Evolutionary conservation across 768 basidiomycete genomes (phyloP), one percentile per base, ranked within the genome.

Genomic region (Boletus vinaceobasis): DNA sequence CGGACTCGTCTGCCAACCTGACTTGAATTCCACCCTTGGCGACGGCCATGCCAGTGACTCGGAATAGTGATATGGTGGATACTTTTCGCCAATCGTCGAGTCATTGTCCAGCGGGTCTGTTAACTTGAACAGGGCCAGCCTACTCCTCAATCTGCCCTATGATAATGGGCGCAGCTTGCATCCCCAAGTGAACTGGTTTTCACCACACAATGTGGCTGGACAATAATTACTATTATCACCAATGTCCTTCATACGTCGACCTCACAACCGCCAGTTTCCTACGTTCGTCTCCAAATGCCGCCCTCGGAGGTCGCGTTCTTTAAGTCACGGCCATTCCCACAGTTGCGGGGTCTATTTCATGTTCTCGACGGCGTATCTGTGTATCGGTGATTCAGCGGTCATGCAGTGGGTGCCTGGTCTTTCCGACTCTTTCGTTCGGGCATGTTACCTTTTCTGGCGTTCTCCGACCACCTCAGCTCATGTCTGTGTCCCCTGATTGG

Each of bases 291-390:
- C 14, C 4, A 7, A 27, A 15, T 9, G 8, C 23, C 26, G 8
- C 5, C 26, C 40, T 42, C 26, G 42, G 26, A 43, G 15, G 42
- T 15, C 17, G 8, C 21, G 23, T 42, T 42, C 40, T 26, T 42
- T 23, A 42, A 42, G 14, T 26, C 14, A 23, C 14, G 40, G 40
- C 7, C 13, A 26, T 15, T n/a, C 26, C 40, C 40, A 71, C 85
- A 66, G 75, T 74, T 50, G 74, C 75, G 5, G 83, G 82, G 65
- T 85, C 53, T 84, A 81, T 63, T 71, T 85, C 53, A 72, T 86
- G 43, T 86, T 86, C 76, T 79, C 79, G 45, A 81, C 77, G 55
- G 81, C 83, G 14, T 73, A 78, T 17, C 82, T 83, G 36, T 86
- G 83, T 63, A 86, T 86, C 65, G 70, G 65, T 7, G 38, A 56